A percentile compares a stretch with the other conserved stretches of the same genome.
phyloP scores from a whole-genome alignment of 2,329 filamentous ascomycete genomes.

The Stagonosporopsis rhizophila region DNA sequence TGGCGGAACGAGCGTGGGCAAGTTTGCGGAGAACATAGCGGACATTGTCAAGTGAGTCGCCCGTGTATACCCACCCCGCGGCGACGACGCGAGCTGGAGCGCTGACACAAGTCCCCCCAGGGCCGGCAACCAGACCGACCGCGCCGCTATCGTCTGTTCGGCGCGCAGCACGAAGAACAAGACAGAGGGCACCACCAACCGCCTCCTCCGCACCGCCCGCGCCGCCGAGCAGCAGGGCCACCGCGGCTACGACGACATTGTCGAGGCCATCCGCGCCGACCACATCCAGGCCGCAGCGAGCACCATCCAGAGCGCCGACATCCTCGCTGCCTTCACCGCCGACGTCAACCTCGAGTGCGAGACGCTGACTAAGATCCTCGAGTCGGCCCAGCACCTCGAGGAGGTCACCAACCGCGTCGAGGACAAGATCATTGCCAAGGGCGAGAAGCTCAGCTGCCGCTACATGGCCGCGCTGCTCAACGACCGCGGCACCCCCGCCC shows the following conservation, averaged over 20 bases:
- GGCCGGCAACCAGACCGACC: slow-evolving; percentile 66
- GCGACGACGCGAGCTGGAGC: background rate
- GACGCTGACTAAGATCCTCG: slow-evolving; percentile 76
- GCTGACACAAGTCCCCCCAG: slow-evolving; percentile 53
- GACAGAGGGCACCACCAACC: slow-evolving; percentile 91
- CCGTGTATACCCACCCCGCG: background rate
- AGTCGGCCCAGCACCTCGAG: slow-evolving; percentile 65
- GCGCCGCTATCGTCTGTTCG: slow-evolving; percentile 92
- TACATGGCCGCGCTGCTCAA: slow-evolving; percentile 87
- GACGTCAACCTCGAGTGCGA: slow-evolving; percentile 81
- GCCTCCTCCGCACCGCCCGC: slow-evolving; percentile 57
- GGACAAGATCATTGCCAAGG: slow-evolving; percentile 86
- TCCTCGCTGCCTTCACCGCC: slow-evolving; percentile 63
- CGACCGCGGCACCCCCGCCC: slow-evolving; percentile 80
- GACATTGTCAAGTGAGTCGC: slow-evolving; percentile 66
- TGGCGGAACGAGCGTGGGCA: slow-evolving; percentile 93
- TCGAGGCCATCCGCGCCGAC: slow-evolving; percentile 81
- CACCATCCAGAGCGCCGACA: slow-evolving; percentile 48
- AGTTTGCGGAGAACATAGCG: slow-evolving; percentile 73
- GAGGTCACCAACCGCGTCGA: slow-evolving; percentile 60
- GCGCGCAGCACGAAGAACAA: slow-evolving; percentile 95
- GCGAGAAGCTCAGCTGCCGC: slow-evolving; percentile 92
- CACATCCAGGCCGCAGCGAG: slow-evolving; percentile 75
- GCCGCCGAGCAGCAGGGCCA: slow-evolving; percentile 53
- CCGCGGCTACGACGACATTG: slow-evolving; percentile 72